These are phyloP conservation scores for Entoloma clypeatum DNA, from an alignment of 1,284 basidiomycete genomes.

Conservation along the genomic window DNA sequence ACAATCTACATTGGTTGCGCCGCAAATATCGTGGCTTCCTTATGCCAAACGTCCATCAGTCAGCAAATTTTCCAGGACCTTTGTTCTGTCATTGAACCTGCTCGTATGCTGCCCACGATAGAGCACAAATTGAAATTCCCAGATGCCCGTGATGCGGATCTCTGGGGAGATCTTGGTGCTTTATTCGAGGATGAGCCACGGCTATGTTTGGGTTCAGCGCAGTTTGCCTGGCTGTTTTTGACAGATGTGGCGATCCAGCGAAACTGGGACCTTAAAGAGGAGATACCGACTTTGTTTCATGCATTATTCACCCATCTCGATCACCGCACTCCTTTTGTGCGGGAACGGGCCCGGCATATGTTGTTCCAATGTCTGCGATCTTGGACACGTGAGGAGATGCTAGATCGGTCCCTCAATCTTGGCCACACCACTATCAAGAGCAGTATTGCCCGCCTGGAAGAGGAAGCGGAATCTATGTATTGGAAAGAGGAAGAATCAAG, in stretches of 20 bases:
- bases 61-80: constrained; percentile 79
- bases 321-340: constrained; percentile 68
- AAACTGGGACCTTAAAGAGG: constrained; percentile 68
- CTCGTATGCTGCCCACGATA: constrained; percentile 74
- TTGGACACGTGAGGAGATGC: constrained; percentile 68
- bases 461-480: constrained; percentile 53
- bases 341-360: constrained; percentile 67
- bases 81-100: constrained; percentile 81
- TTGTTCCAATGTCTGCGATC: constrained; percentile 79
- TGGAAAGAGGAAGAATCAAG: constrained; percentile 73
- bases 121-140: constrained; percentile 71
- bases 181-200: constrained; percentile 72
- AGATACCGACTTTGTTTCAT: constrained; percentile 77
- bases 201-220: constrained; percentile 71
- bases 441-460: constrained; percentile 54
- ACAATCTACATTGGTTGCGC: constrained; percentile 77
- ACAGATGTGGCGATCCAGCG: constrained; percentile 80
- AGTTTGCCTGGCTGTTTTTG: constrained; percentile 85
- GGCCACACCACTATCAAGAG: constrained; percentile 47
- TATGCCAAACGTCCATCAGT: constrained; percentile 78
- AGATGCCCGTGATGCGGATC: constrained; percentile 63
- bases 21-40: constrained; percentile 79
- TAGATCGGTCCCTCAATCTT: constrained; percentile 49
- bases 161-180: constrained; percentile 72
- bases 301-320: constrained; percentile 84